A percentile compares a stretch with the other conserved stretches of the same genome.
These are phyloP conservation scores for Cyclocybe aegerita DNA, from an alignment of 768 basidiomycete genomes.

Conservation along the genomic window DNA sequence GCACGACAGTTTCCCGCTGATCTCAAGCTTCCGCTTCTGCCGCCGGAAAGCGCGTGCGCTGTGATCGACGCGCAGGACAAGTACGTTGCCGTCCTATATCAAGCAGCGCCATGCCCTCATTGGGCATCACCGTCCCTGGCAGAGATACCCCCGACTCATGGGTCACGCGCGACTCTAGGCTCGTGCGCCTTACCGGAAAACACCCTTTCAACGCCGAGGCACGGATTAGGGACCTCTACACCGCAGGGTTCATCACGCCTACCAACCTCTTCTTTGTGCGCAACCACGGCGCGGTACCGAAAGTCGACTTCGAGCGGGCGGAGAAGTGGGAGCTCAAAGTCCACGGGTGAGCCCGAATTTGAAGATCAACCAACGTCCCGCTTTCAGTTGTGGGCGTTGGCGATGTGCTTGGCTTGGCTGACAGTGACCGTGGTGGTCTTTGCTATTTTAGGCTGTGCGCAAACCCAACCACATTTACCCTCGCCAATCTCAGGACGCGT, in stretches of 20 bases:
- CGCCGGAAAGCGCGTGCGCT: background rate
- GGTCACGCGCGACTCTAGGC: slow-evolving; percentile 30
- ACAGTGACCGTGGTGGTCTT: no score
- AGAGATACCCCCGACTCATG: slow-evolving; percentile 27
- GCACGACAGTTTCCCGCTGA: slow-evolving; percentile 4
- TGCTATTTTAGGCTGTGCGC: slow-evolving; percentile 27
- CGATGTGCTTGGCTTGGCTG: no score
- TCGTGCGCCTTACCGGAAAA: slow-evolving; percentile 54
- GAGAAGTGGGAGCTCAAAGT: slow-evolving; percentile 46
- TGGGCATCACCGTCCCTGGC: background rate
- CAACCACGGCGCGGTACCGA: slow-evolving; percentile 61
- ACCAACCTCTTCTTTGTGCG: slow-evolving; percentile 57
- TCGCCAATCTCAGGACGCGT: slow-evolving; percentile 41
- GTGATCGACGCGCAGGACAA: slow-evolving; percentile 8
- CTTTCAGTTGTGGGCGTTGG: no score
- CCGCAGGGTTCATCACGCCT: slow-evolving; percentile 55
- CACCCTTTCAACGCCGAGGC: slow-evolving; percentile 66
- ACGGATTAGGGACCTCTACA: slow-evolving; percentile 41
- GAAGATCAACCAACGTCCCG: no score
- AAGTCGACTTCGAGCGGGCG: slow-evolving; percentile 33
- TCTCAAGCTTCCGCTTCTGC: slow-evolving; percentile 5
- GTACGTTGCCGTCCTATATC: slow-evolving; percentile 1
- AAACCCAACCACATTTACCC: slow-evolving; percentile 34
- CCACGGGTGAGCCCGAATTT: slow-evolving; percentile 28
- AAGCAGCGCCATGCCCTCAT: background rate